These are phyloP conservation scores for Phytopythium kandeliae DNA, from an alignment of 352 stramenopile species.

Conservation along the genomic window DNA sequence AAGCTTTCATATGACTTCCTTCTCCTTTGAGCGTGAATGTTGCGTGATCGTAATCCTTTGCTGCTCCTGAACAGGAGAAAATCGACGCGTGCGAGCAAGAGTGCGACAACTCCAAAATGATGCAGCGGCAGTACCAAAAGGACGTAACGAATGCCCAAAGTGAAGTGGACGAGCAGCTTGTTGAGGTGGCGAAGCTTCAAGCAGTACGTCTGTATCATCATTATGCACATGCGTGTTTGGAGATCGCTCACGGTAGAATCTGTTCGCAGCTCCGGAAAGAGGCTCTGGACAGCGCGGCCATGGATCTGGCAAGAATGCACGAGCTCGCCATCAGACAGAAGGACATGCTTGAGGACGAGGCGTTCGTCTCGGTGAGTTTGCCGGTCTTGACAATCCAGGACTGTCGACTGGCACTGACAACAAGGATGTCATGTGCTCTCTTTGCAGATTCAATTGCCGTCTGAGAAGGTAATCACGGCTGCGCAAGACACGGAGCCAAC, in stretches of 20 bases:
- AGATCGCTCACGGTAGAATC: neutral
- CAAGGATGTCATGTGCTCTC: too few relatives aligned
- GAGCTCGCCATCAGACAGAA: conserved; percentile 60
- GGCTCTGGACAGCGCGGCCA: conserved; percentile 54
- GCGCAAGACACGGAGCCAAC: conserved; percentile 57
- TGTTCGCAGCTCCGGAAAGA: conserved; percentile 56
- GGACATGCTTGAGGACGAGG: conserved; percentile 65
- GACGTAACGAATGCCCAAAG: conserved; percentile 47
- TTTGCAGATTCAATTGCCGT: conserved; percentile 57
- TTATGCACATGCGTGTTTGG: neutral
- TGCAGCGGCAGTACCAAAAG: conserved; percentile 57
- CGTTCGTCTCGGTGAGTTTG: conserved; percentile 62
- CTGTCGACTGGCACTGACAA: neutral
- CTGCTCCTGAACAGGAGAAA: conserved; percentile 15
- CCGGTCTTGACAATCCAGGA: too few relatives aligned
- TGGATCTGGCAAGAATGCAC: conserved; percentile 64
- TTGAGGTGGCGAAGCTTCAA: conserved; percentile 62
- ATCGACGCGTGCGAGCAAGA: conserved; percentile 56
- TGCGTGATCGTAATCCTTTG: too few relatives aligned
- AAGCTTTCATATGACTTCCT: neutral
- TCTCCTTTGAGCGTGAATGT: too few relatives aligned
- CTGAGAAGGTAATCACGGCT: conserved; percentile 76
- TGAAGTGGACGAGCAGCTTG: conserved; percentile 56
- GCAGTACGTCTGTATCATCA: conserved; percentile 23
- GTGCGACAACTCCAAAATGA: conserved; percentile 41